A percentile compares a stretch with the other conserved stretches of the same genome.
Conservation (phyloP, 129 eudicot species). For the Helianthus tuberosus region DNA sequence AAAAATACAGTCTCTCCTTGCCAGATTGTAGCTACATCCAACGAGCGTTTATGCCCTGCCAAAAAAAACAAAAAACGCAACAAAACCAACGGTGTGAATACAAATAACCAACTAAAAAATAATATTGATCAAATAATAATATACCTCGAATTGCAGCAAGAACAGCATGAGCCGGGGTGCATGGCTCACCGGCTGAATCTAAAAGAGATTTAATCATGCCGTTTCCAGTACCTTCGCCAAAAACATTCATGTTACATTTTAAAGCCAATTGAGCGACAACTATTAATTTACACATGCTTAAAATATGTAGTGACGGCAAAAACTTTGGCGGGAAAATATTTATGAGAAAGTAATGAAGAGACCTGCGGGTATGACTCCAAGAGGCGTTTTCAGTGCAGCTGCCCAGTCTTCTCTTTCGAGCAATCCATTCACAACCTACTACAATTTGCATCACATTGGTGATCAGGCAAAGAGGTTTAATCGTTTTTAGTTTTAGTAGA, state of each 20-base stretch:
- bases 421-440: slow-evolving; percentile 96
- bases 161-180: slow-evolving; percentile 66
- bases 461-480: slow-evolving; percentile 34
- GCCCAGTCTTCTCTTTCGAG: slow-evolving; percentile 88
- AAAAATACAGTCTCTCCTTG: slow-evolving; percentile 76
- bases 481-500: slow-evolving; percentile 8
- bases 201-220: slow-evolving; percentile 95
- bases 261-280: slow-evolving; percentile 12
- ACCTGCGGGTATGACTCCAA: slow-evolving; percentile 99
- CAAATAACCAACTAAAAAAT: background rate
- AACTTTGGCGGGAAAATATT: background rate
- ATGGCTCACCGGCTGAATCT: slow-evolving; percentile 84
- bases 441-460: slow-evolving; percentile 39
- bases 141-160: slow-evolving; percentile 79
- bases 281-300: background rate
- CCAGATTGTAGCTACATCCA: slow-evolving; percentile 85
- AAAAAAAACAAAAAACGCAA: slow-evolving; percentile 11
- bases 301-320: slow-evolving; percentile 1
- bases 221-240: slow-evolving; percentile 86
- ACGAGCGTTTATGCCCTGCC: slow-evolving; percentile 75
- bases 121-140: background rate
- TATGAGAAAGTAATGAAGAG: slow-evolving; percentile 24
- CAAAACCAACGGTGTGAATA: slow-evolving; percentile 1
- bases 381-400: slow-evolving; percentile 70
- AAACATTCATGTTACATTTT: slow-evolving; percentile 20